Conservation (phyloP, 2,329 filamentous ascomycete species). For the Calonectria ilicicola region DNA sequence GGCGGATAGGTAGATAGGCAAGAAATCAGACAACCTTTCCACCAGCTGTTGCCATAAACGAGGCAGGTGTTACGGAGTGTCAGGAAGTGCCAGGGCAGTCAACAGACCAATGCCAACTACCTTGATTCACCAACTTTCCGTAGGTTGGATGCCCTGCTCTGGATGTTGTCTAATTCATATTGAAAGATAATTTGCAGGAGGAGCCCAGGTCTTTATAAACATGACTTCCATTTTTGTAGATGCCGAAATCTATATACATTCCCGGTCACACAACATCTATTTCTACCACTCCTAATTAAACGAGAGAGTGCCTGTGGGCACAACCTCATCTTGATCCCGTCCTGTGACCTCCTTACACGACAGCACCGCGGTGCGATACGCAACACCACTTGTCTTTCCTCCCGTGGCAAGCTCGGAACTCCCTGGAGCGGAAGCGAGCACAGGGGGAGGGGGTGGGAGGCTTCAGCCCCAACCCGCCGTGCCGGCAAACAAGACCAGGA, state of each 20-base stretch:
- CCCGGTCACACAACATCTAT: neutral
- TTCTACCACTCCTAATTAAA: neutral
- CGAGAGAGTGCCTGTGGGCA: neutral
- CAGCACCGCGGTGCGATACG: slow-evolving; percentile 4
- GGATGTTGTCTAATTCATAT: neutral
- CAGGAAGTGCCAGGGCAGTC: neutral
- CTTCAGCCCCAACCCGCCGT: neutral
- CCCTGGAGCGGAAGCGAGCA: neutral
- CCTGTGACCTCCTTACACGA: slow-evolving; percentile 4
- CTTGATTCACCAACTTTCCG: neutral
- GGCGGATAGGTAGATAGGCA: neutral
- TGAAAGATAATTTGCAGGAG: neutral
- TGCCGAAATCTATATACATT: neutral
- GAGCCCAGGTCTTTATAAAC: neutral
- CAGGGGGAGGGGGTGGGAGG: neutral
- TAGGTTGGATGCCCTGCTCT: neutral
- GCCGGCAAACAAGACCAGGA: neutral
- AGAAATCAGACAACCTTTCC: neutral
- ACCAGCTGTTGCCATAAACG: slow-evolving; percentile 22
- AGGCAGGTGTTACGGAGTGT: slow-evolving; percentile 12
- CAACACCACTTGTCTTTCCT: neutral
- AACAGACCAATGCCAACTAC: neutral
- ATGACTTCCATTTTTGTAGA: neutral
- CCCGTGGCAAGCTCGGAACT: neutral
- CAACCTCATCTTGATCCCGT: neutral